These are phyloP conservation scores for Acmispon strigosus DNA, from an alignment of 306 rosid genomes.

Conservation along the genomic window DNA sequence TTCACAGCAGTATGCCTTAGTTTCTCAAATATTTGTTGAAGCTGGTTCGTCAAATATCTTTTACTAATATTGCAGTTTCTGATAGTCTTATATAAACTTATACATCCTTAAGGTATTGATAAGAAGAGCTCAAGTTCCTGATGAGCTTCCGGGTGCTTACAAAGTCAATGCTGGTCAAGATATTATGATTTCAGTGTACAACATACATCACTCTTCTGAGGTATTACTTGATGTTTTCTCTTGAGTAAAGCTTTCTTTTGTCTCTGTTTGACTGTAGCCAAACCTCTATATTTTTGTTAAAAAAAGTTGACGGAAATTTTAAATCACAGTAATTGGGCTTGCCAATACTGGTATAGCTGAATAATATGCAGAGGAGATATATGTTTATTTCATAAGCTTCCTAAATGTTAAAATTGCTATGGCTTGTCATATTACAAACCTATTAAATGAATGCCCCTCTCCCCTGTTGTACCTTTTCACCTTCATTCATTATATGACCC, in stretches of 20 bases:
- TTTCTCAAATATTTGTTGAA: slow-evolving; percentile 7
- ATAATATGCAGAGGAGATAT: neutral
- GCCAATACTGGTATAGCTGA: neutral
- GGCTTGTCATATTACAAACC: neutral
- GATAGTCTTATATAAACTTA: neutral
- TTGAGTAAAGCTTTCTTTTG: neutral
- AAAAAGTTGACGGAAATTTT: neutral
- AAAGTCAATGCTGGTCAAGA: slow-evolving; percentile 90
- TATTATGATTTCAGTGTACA: slow-evolving; percentile 93
- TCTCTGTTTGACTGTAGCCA: slow-evolving; percentile 1
- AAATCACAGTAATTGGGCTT: neutral
- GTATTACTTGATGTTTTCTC: slow-evolving; percentile 26
- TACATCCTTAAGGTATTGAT: slow-evolving; percentile 65
- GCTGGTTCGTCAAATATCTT: slow-evolving; percentile 1
- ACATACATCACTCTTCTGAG: slow-evolving; percentile 86
- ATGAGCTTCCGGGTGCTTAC: slow-evolving; percentile 79
- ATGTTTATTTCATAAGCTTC: neutral
- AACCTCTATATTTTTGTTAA: neutral
- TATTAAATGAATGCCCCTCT: neutral
- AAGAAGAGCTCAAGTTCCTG: slow-evolving; percentile 90
- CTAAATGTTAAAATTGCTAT: neutral
- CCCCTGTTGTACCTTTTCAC: neutral
- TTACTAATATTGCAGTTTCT: neutral
- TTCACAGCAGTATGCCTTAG: neutral
- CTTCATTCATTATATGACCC: neutral